Percentiles rank a stretch among this genome's conserved stretches.
Conservation (phyloP, 768 basidiomycete species). For the Boletus edulis region DNA sequence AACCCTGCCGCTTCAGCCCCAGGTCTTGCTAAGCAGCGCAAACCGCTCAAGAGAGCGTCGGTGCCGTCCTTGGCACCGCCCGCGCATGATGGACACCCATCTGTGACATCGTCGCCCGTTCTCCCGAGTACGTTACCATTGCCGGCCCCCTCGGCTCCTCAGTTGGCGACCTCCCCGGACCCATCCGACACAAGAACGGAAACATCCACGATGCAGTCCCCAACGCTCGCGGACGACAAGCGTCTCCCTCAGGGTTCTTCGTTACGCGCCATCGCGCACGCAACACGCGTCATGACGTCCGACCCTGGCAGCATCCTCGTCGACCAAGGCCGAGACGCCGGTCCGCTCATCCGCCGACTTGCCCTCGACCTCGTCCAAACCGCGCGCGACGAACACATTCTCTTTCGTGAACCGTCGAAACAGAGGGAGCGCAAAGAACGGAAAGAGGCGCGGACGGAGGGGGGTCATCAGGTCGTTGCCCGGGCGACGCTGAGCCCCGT, state of each 20-base stretch:
- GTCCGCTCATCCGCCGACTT: slow-evolving; percentile 55
- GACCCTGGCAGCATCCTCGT: slow-evolving; percentile 73
- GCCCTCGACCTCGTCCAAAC: slow-evolving; percentile 67
- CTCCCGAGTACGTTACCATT: slow-evolving; percentile 14
- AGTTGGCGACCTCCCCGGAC: slow-evolving; percentile 25
- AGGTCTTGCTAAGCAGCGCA: slow-evolving; percentile 24
- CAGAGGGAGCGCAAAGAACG: slow-evolving; percentile 47
- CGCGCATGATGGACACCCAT: slow-evolving; percentile 12
- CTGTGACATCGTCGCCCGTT: slow-evolving; percentile 21
- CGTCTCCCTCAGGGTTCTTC: slow-evolving; percentile 56
- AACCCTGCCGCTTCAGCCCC: slow-evolving; percentile 42
- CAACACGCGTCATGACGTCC: slow-evolving; percentile 84
- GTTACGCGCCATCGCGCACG: slow-evolving; percentile 74
- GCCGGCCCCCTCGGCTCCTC: slow-evolving; percentile 24
- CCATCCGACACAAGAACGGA: slow-evolving; percentile 22
- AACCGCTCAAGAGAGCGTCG: slow-evolving; percentile 24
- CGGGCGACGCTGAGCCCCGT: slow-evolving; percentile 43
- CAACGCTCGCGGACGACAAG: slow-evolving; percentile 26
- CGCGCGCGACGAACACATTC: slow-evolving; percentile 61
- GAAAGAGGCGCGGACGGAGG: slow-evolving; percentile 27
- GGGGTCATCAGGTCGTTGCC: slow-evolving; percentile 32
- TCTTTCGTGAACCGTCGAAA: slow-evolving; percentile 37
- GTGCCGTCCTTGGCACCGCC: slow-evolving; percentile 12
- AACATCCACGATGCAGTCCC: slow-evolving; percentile 29
- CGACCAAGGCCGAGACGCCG: slow-evolving; percentile 65